These are phyloP conservation scores for Pythium periplocum DNA, from an alignment of 352 stramenopile species.

Conservation along the genomic window DNA sequence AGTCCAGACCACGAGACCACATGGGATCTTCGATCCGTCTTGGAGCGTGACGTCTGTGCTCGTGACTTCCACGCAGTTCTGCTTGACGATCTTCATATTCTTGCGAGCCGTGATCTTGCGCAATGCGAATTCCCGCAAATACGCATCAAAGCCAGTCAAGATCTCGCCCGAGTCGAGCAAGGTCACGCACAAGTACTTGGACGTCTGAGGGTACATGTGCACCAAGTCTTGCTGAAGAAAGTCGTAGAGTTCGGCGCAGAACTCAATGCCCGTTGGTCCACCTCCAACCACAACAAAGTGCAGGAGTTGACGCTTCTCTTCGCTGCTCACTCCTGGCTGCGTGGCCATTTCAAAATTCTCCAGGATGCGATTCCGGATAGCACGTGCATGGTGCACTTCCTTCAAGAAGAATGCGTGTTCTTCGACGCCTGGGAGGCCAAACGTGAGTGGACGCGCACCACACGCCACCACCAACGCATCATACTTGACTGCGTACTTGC, in stretches of 20 bases:
- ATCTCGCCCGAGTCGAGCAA: constrained; percentile 70
- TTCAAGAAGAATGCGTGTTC: constrained; percentile 97
- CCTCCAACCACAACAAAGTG: constrained; percentile 98
- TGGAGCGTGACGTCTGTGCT: constrained; percentile 59
- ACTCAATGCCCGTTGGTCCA: constrained; percentile 94
- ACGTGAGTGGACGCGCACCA: constrained; percentile 94
- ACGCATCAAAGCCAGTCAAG: constrained; percentile 61
- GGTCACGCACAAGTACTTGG: constrained; percentile 65
- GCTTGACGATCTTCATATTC: constrained; percentile 78
- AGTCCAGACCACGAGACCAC: constrained; percentile 72
- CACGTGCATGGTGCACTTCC: constrained; percentile 92
- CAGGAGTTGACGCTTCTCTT: constrained; percentile 90
- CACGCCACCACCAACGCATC: constrained; percentile 92
- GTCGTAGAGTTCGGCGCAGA: constrained; percentile 95
- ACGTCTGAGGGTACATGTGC: constrained; percentile 68
- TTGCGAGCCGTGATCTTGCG: constrained; percentile 74
- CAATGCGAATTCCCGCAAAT: constrained; percentile 65
- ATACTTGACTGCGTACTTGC: constrained; percentile 85
- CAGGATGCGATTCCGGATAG: constrained; percentile 71
- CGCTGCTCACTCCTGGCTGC: constrained; percentile 71
- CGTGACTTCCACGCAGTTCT: constrained; percentile 68
- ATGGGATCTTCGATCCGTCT: constrained; percentile 47
- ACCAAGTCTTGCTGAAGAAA: constrained; percentile 90
- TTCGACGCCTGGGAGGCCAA: constrained; percentile 87
- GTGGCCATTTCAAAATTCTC: constrained; percentile 94